Conservation (phyloP, 345 rosid species). For the Capsella bursapastoris region DNA sequence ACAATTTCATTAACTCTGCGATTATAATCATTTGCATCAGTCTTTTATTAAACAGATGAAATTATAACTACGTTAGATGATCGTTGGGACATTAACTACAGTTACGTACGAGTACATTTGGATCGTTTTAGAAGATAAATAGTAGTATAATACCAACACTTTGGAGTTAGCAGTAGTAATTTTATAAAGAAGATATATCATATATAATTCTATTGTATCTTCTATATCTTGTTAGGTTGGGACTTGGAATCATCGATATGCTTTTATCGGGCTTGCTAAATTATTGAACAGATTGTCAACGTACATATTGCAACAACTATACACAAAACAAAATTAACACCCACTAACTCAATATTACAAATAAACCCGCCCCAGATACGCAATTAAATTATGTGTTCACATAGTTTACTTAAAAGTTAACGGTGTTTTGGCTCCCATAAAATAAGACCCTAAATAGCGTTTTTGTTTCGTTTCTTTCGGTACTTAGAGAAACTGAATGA, state of each 20-base stretch:
- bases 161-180: background rate
- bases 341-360: background rate
- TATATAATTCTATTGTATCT: no score
- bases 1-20: background rate
- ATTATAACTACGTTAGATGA: background rate
- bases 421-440: background rate
- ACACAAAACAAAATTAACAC: background rate
- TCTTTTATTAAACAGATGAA: background rate
- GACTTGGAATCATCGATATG: conserved; percentile 5
- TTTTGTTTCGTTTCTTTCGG: background rate
- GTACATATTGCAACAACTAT: background rate
- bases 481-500: background rate
- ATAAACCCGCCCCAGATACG: background rate
- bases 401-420: background rate
- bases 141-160: background rate
- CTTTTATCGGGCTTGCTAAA: background rate
- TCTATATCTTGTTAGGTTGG: conserved; percentile 2
- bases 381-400: background rate
- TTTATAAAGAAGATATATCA: background rate
- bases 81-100: background rate
- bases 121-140: background rate
- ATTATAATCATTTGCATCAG: background rate
- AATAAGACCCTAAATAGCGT: background rate
- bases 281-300: conserved; percentile 16
- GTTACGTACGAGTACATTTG: background rate